Percentiles rank a stretch among this genome's conserved stretches.
These are phyloP conservation scores for Coemansia sp. DNA, from an alignment of 192 early-diverging fungal species.

Conservation along the genomic window DNA sequence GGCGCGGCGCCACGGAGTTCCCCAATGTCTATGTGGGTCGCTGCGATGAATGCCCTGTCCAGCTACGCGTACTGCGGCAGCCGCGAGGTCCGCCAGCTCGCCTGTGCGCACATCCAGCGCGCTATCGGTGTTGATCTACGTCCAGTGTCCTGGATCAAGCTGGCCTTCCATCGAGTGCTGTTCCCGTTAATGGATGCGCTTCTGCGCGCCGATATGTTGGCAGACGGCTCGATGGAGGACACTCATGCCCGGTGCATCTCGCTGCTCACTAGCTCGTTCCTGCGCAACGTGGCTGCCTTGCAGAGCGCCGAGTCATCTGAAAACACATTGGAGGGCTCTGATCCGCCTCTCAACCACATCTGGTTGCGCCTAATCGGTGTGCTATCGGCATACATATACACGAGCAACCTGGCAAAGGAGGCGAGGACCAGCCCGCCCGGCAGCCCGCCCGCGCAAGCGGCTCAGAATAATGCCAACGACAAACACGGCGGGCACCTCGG, in stretches of 20 bases:
- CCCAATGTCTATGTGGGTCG: slow-evolving; percentile 44
- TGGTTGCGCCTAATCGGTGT: slow-evolving; percentile 40
- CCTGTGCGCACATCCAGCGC: slow-evolving; percentile 78
- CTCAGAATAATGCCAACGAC: slow-evolving; percentile 1
- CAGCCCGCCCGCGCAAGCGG: not conserved
- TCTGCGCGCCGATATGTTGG: slow-evolving; percentile 68
- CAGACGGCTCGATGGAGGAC: slow-evolving; percentile 51
- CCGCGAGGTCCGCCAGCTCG: slow-evolving; percentile 77
- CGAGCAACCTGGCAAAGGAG: slow-evolving; percentile 18
- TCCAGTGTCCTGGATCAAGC: slow-evolving; percentile 54
- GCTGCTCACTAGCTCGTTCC: slow-evolving; percentile 45
- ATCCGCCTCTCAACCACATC: slow-evolving; percentile 16
- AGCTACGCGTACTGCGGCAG: slow-evolving; percentile 39
- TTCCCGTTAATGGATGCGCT: slow-evolving; percentile 87
- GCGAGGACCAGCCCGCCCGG: not conserved
- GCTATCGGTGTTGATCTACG: slow-evolving; percentile 57
- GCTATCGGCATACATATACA: slow-evolving; percentile 37
- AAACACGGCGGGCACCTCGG: slow-evolving; percentile 23
- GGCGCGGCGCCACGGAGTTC: slow-evolving; percentile 22
- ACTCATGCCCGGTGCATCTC: slow-evolving; percentile 50
- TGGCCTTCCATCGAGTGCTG: slow-evolving; percentile 77
- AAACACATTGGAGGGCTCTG: not conserved
- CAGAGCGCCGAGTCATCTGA: not conserved
- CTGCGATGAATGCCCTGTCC: slow-evolving; percentile 24
- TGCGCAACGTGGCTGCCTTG: slow-evolving; percentile 26